Evolutionary conservation across 1,139 yeast genomes (phyloP).

Genomic region (Candida buenavistaensis): DNA sequence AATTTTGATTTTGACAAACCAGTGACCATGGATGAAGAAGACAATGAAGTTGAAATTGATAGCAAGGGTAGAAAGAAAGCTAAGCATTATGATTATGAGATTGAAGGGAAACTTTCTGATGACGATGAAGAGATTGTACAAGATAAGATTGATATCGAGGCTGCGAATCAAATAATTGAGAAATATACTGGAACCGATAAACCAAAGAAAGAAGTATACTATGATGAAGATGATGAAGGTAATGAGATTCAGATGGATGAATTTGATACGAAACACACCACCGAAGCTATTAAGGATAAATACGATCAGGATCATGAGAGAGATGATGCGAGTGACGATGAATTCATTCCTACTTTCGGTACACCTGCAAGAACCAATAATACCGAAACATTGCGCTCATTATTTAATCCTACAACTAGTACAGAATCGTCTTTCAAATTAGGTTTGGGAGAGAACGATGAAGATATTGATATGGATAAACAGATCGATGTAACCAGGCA

Average conservation of each 20-base stretch:
- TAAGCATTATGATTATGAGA: constrained; percentile 38
- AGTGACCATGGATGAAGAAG: constrained; percentile 41
- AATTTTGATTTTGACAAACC: constrained; percentile 65
- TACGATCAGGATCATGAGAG: constrained; percentile 28
- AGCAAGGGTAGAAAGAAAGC: constrained; percentile 43
- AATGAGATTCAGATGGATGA: constrained; percentile 32
- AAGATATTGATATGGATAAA: constrained; percentile 31
- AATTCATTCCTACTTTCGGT: constrained; percentile 56
- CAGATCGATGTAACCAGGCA: constrained; percentile 22
- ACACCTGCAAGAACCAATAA: constrained; percentile 27
- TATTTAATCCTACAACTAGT: constrained; percentile 50
- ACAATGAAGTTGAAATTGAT: constrained; percentile 49
- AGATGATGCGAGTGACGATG: constrained; percentile 20
- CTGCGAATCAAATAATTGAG: constrained; percentile 22
- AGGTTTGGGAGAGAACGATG: constrained; percentile 36
- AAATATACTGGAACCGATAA: constrained; percentile 20
- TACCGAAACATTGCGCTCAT: constrained; percentile 58
- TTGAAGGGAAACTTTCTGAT: constrained; percentile 27
- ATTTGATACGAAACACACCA: constrained; percentile 25
- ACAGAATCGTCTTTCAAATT: constrained; percentile 26
- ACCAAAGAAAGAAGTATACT: constrained; percentile 35
- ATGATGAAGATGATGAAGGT: constrained; percentile 47
- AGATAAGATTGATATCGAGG: constrained; percentile 22
- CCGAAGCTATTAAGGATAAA: constrained; percentile 27
- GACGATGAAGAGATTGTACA: constrained; percentile 22